Evolutionary conservation across 2,329 filamentous ascomycete species (phyloP), one percentile per base, ranked within the genome.

Genomic region (Onygenales sp.): DNA sequence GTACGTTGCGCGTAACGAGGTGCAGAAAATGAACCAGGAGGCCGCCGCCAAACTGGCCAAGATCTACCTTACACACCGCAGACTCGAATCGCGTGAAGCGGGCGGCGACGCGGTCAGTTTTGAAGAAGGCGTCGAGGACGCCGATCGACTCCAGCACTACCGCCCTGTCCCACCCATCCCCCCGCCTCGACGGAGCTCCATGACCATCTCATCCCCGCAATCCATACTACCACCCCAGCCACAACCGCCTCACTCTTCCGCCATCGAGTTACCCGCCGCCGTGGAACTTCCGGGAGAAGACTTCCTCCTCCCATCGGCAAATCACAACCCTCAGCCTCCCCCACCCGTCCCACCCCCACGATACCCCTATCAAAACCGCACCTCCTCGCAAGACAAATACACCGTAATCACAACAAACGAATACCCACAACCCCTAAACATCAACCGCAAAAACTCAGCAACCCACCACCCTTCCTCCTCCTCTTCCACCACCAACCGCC

Each of bases 31-130:
- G 79, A 88, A 88, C 6, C 76, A 86, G 51, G 81, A 85, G 53
- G 84, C 90, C 0, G 85, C 92, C 0, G 79, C 82, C 7, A 94
- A 92, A 68, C 75, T 97, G 60, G 88, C 87, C 56, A 88, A 88
- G 70, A 90, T 96, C 58, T 78, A 91, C 63, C 81, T 84, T 56
- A 86, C 87, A 58, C 89, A 89, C 67, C 71, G 79, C 54, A 79
- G 88, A 52, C 82, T 82, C 67, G 83, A 86, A 34, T 72, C 74
- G 45, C 66, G 65, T 65, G 72, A 57, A 58, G 75, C 62, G 54
- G 59, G 74, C 62, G 54, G 70, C 58, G 58, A 64, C 58, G 63
- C 63, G 42, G 45, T 57, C 42, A 51, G 47, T 31, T 46, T 43
- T n/a, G 49, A 52, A 43, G 49, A 52, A 52, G 46, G 46, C 17